Evolutionary conservation across 805 yeast genomes (phyloP).

Genomic region (Kuraishia cidri): DNA sequence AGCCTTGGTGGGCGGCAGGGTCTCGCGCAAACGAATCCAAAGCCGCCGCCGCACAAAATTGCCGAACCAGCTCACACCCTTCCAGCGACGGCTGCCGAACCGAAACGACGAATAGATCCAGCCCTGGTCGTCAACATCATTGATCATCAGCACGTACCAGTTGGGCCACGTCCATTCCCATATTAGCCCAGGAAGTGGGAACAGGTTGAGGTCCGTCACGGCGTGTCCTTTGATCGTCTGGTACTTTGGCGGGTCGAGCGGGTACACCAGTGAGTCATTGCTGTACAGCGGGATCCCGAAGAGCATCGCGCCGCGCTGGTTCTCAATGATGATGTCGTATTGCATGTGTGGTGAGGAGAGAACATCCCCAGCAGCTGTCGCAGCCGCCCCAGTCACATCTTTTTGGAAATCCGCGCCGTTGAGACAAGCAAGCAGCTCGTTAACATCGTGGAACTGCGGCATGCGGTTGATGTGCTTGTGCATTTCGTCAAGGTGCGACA

Average conservation of each 20-base stretch:
- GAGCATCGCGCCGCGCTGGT: conserved; percentile 43
- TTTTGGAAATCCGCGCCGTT: not conserved
- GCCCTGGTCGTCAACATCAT: conserved; percentile 51
- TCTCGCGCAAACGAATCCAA: conserved; percentile 36
- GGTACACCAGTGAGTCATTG: conserved; percentile 33
- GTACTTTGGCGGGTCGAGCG: conserved; percentile 40
- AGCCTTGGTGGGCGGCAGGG: conserved; percentile 1
- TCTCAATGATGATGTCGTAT: conserved; percentile 39
- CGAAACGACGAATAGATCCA: conserved; percentile 39
- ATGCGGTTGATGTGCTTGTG: conserved; percentile 15
- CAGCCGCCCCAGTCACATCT: not conserved
- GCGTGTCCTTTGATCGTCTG: conserved; percentile 33
- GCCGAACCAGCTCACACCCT: conserved; percentile 38
- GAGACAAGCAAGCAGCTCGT: conserved; percentile 16
- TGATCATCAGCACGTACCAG: conserved; percentile 45
- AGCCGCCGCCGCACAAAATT: conserved; percentile 40
- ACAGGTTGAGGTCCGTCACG: conserved; percentile 17
- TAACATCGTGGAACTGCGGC: conserved; percentile 18
- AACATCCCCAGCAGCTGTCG: conserved; percentile 1
- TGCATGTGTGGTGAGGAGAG: no score
- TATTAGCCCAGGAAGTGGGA: conserved; percentile 37
- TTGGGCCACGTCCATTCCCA: conserved; percentile 51
- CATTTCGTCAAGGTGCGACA: conserved; percentile 14
- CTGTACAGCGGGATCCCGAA: conserved; percentile 44
- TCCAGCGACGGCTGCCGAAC: conserved; percentile 36